These are phyloP conservation scores for Aspergillus sp. DNA, from an alignment of 2,329 filamentous ascomycete genomes.

Conservation along the genomic window DNA sequence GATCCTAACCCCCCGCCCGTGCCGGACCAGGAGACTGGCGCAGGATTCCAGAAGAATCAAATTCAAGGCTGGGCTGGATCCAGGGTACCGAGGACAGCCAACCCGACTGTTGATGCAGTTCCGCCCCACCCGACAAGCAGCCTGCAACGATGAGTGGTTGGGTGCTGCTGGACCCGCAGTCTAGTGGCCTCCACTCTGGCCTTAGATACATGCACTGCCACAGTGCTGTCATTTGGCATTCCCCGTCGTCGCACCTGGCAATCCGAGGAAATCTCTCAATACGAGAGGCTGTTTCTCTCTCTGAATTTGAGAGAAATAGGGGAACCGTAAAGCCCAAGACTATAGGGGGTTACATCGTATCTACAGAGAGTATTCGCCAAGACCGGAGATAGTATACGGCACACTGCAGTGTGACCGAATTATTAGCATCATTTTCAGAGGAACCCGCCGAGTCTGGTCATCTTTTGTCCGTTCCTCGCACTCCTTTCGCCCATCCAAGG, in stretches of 20 bases:
- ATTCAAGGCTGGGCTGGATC: slow-evolving; percentile 1
- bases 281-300: not conserved
- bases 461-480: too few relatives aligned
- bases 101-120: slow-evolving; percentile 6
- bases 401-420: too few relatives aligned
- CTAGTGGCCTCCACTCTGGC: slow-evolving; percentile 19
- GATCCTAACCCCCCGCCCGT: too few relatives aligned
- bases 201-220: slow-evolving; percentile 28
- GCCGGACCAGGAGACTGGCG: not conserved
- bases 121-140: slow-evolving; percentile 11
- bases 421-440: too few relatives aligned
- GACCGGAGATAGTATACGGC: too few relatives aligned
- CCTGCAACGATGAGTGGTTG: slow-evolving; percentile 15
- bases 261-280: slow-evolving; percentile 13
- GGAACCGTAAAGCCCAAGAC: not conserved
- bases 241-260: slow-evolving; percentile 6
- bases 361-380: too few relatives aligned
- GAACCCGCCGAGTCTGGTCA: too few relatives aligned
- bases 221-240: slow-evolving; percentile 24
- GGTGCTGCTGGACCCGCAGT: slow-evolving; percentile 16
- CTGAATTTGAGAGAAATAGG: not conserved
- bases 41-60: slow-evolving; percentile 9
- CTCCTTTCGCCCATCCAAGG: too few relatives aligned
- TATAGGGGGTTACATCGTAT: not conserved
- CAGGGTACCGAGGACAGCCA: slow-evolving; percentile 12